Conservation (phyloP, 176 grass and related monocot species). For the Aegilops longissima region DNA sequence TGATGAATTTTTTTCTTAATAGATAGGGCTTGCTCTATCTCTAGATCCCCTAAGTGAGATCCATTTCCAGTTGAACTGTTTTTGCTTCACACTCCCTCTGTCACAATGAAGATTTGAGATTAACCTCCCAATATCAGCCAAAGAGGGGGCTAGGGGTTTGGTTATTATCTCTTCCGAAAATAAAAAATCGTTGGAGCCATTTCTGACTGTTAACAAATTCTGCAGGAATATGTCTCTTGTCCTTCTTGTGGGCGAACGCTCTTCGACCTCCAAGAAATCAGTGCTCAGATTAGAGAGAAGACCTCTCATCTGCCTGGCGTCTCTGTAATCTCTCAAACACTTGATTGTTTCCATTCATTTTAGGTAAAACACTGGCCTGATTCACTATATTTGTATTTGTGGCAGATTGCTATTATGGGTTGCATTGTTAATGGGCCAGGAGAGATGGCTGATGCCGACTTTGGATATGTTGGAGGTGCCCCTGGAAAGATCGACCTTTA, state of each 20-base stretch:
- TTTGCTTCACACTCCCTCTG: neutral
- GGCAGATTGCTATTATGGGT: slow-evolving; percentile 94
- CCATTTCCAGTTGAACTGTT: neutral
- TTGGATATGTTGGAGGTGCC: slow-evolving; percentile 88
- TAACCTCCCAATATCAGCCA: neutral
- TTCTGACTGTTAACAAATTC: slow-evolving; percentile 14
- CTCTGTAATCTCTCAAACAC: slow-evolving; percentile 54
- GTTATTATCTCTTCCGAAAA: slow-evolving; percentile 1
- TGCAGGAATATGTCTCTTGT: slow-evolving; percentile 94
- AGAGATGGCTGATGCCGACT: slow-evolving; percentile 99
- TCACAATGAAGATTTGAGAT: neutral
- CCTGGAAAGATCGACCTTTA: slow-evolving; percentile 99
- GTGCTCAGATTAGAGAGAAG: slow-evolving; percentile 88
- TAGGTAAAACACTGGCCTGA: neutral
- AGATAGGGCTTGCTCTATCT: neutral
- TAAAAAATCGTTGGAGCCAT: neutral
- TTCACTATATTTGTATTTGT: slow-evolving; percentile 15
- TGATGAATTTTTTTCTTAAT: neutral
- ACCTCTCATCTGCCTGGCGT: slow-evolving; percentile 93
- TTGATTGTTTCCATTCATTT: slow-evolving; percentile 20
- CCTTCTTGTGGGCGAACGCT: slow-evolving; percentile 93
- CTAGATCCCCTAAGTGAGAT: neutral
- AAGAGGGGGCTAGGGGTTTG: neutral
- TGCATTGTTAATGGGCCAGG: slow-evolving; percentile 97
- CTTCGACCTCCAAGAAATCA: slow-evolving; percentile 94